Percentiles rank a stretch among this genome's conserved stretches.
Evolutionary conservation across 192 early-diverging fungal genomes (phyloP).

Genomic region (Cetraspora pellucida): DNA sequence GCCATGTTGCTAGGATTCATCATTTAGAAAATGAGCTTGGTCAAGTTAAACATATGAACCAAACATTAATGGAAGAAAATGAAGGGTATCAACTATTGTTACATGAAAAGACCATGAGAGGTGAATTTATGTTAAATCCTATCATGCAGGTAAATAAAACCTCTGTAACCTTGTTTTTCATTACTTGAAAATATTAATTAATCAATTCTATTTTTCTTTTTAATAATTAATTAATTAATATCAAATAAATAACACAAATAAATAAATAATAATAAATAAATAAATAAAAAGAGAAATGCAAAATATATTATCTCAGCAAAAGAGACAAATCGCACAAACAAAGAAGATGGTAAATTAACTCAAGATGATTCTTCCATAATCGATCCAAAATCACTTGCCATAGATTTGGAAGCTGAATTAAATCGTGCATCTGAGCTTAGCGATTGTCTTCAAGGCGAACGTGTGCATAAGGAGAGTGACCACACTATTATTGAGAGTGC

Average conservation of each 20-base stretch:
- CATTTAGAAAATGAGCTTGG: constrained; percentile 42
- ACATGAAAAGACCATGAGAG: constrained; percentile 80
- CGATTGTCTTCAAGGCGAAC: not conserved
- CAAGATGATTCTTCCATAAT: not conserved
- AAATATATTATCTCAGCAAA: too few relatives aligned
- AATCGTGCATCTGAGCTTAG: not conserved
- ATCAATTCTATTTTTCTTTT: not conserved
- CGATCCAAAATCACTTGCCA: not conserved
- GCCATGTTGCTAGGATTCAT: constrained; percentile 4
- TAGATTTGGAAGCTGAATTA: constrained; percentile 20
- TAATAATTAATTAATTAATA: too few relatives aligned
- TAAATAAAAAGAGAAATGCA: too few relatives aligned
- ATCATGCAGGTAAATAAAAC: constrained; percentile 54
- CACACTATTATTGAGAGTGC: constrained; percentile 24
- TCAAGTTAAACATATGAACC: constrained; percentile 69
- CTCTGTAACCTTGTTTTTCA: not conserved
- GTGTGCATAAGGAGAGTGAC: constrained; percentile 33
- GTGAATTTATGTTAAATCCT: constrained; percentile 68
- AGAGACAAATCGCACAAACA: not conserved
- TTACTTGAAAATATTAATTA: not conserved
- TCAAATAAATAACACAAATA: too few relatives aligned
- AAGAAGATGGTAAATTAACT: not conserved
- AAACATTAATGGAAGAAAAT: constrained; percentile 77
- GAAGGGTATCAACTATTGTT: constrained; percentile 79
- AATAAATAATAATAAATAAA: too few relatives aligned